Conservation (phyloP, 1,284 basidiomycete genomes). For the Apiotrichum brassicae region DNA sequence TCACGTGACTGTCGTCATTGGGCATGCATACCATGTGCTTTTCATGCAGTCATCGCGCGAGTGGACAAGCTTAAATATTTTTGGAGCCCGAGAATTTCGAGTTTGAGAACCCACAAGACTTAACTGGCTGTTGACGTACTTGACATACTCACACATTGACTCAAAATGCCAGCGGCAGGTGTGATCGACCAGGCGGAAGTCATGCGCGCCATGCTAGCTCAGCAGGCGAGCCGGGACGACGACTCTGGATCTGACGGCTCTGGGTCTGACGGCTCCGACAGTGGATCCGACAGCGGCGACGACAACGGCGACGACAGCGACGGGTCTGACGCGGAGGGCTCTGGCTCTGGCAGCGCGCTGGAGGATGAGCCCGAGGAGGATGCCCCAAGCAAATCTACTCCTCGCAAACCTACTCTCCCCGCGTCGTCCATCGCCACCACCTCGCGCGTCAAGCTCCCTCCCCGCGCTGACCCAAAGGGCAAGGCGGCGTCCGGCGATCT, state of each 20-base stretch:
- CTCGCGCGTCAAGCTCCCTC: constrained; percentile 24
- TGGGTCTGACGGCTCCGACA: constrained; percentile 6
- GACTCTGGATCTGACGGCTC: constrained; percentile 6
- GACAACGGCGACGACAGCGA: constrained; percentile 14
- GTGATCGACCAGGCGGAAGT: constrained; percentile 38
- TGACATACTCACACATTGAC: neutral
- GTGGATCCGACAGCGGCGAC: neutral
- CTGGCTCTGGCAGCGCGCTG: neutral
- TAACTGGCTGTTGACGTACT: neutral
- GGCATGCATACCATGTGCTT: too few species aligned
- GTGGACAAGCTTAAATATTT: too few species aligned
- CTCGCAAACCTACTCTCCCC: neutral
- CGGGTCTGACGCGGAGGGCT: constrained; percentile 4
- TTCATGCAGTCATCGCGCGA: too few species aligned
- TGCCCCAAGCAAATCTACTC: too few species aligned
- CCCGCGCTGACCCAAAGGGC: constrained; percentile 10
- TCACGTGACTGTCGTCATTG: too few species aligned
- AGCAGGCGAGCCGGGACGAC: constrained; percentile 29
- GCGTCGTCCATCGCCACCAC: constrained; percentile 14
- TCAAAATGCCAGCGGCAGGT: constrained; percentile 4
- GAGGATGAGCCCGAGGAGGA: neutral
- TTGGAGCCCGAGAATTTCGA: too few species aligned
- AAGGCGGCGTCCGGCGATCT: constrained; percentile 19
- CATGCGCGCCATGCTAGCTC: constrained; percentile 42
- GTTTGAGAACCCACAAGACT: too few species aligned